These are phyloP conservation scores for Candolleomyces eurysporus DNA, from an alignment of 768 basidiomycete species.

Conservation along the genomic window DNA sequence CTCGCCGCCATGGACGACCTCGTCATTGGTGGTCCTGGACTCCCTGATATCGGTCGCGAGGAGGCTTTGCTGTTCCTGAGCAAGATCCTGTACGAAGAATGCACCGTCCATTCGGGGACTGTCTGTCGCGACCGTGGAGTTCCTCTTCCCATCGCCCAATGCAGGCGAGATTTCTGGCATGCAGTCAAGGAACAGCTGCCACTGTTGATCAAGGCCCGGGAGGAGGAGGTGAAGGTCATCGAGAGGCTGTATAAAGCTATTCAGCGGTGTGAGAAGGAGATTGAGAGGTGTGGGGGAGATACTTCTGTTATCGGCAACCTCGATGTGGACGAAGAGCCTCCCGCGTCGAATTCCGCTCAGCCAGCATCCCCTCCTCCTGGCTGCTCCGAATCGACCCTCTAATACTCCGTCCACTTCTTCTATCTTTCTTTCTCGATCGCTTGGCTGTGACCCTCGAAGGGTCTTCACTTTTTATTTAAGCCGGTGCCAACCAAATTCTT, in stretches of 20 bases:
- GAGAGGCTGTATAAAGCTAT: slow-evolving; percentile 38
- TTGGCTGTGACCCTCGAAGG: too few relatives aligned
- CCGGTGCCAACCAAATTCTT: too few relatives aligned
- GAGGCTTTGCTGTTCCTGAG: slow-evolving; percentile 50
- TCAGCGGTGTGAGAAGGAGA: slow-evolving; percentile 49
- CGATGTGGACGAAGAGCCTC: too few relatives aligned
- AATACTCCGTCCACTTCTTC: too few relatives aligned
- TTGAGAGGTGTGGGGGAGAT: slow-evolving; percentile 40
- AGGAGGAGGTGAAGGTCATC: slow-evolving; percentile 41
- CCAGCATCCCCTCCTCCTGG: too few relatives aligned
- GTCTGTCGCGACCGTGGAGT: slow-evolving; percentile 6
- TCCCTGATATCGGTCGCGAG: slow-evolving; percentile 43
- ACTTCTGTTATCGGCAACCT: neutral
- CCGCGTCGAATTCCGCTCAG: too few relatives aligned
- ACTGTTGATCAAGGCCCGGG: slow-evolving; percentile 39
- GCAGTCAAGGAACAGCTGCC: slow-evolving; percentile 42
- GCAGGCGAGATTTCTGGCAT: slow-evolving; percentile 35
- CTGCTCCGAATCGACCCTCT: too few relatives aligned
- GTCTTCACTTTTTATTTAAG: too few relatives aligned
- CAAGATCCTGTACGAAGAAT: slow-evolving; percentile 44
- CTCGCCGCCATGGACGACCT: slow-evolving; percentile 36
- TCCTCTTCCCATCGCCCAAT: neutral
- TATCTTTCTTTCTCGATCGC: too few relatives aligned
- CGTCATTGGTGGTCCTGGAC: slow-evolving; percentile 38
- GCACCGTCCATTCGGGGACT: slow-evolving; percentile 29